Percentiles rank a stretch among this genome's conserved stretches.
Conservation (phyloP, 306 rosid species). For the Rosa lucieae region DNA sequence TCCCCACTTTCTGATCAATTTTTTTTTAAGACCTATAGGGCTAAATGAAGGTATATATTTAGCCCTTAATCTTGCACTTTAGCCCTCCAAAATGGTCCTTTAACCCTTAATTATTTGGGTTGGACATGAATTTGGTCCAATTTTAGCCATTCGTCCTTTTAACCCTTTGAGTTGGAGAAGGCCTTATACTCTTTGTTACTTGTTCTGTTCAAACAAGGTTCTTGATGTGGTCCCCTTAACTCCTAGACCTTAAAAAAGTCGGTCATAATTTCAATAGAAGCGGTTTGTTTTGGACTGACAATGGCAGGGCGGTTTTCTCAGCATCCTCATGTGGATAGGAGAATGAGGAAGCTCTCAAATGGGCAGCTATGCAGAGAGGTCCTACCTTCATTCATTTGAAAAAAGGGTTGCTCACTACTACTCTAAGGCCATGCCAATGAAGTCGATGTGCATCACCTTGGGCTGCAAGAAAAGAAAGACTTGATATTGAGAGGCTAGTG, state of each 20-base stretch:
- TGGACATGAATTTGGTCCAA: too few relatives aligned
- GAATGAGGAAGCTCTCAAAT: constrained; percentile 28
- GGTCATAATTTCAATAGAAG: constrained; percentile 10
- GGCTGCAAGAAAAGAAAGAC: constrained; percentile 10
- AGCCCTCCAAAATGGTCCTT: too few relatives aligned
- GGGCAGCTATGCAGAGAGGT: constrained; percentile 26
- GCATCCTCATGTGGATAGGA: constrained; percentile 6
- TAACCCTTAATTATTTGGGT: too few relatives aligned
- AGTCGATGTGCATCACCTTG: neutral
- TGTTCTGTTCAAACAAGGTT: too few relatives aligned
- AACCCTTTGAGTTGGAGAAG: too few relatives aligned
- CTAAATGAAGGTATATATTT: too few relatives aligned
- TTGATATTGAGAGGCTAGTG: constrained; percentile 21
- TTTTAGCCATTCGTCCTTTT: too few relatives aligned
- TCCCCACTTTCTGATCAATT: too few relatives aligned
- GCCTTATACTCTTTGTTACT: too few relatives aligned
- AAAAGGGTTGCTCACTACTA: constrained; percentile 15
- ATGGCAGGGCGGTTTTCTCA: constrained; percentile 8
- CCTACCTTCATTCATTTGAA: constrained; percentile 20
- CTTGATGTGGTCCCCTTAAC: too few relatives aligned
- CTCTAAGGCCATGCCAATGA: constrained; percentile 12
- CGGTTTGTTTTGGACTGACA: constrained; percentile 1
- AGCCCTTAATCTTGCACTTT: too few relatives aligned
- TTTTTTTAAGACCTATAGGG: too few relatives aligned
- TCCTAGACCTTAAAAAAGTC: constrained; percentile 1